Percentiles rank a stretch among this genome's conserved stretches.
phyloP scores from a whole-genome alignment of 176 grass and related monocot species.

The Oryza punctata region DNA sequence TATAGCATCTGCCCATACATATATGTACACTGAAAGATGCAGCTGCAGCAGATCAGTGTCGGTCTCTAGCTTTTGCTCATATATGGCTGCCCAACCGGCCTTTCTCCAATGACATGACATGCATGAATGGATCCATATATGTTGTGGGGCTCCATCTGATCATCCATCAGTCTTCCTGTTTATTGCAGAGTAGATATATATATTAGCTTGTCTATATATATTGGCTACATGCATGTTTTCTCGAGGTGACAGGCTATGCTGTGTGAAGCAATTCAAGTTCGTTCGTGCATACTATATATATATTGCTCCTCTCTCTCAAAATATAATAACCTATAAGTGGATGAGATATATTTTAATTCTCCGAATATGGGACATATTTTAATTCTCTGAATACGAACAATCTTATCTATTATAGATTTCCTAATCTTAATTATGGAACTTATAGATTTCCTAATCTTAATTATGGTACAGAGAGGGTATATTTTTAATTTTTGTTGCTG shows the following conservation, averaged over 20 bases:
- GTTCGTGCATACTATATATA: background rate
- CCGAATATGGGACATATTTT: too few species aligned
- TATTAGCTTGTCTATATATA: background rate
- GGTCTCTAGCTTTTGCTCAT: background rate
- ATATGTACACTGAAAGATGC: background rate
- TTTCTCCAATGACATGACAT: slow-evolving; percentile 39
- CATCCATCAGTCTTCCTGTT: slow-evolving; percentile 24
- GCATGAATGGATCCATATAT: slow-evolving; percentile 29
- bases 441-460: too few species aligned
- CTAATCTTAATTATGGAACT: too few species aligned
- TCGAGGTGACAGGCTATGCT: background rate
- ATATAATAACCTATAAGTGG: too few species aligned
- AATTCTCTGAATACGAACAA: too few species aligned
- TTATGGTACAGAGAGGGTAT: too few species aligned
- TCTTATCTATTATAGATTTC: too few species aligned
- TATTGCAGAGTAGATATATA: too few species aligned
- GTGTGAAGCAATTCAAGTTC: background rate
- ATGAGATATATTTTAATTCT: too few species aligned
- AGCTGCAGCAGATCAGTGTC: slow-evolving; percentile 8
- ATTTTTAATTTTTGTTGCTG: background rate
- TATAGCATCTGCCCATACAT: background rate
- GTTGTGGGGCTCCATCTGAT: slow-evolving; percentile 49
- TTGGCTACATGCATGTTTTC: background rate
- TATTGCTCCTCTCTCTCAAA: fast-evolving
- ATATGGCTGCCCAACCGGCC: background rate